These are phyloP conservation scores for Naganishia albida DNA, from an alignment of 1,284 basidiomycete genomes.

Conservation along the genomic window DNA sequence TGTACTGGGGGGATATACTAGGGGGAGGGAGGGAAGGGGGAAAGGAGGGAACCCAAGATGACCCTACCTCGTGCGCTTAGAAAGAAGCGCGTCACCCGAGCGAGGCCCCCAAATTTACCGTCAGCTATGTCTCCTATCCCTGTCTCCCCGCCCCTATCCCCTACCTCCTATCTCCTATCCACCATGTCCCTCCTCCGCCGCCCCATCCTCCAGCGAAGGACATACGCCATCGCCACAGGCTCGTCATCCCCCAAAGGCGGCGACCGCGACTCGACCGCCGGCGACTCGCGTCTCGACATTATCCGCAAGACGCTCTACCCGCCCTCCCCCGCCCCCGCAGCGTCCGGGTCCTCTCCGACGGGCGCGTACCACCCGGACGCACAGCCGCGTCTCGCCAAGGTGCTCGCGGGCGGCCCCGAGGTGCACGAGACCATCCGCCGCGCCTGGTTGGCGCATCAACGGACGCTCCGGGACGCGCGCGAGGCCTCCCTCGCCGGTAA, in stretches of 20 bases:
- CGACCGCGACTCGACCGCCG: constrained; percentile 32
- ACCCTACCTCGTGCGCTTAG: background rate
- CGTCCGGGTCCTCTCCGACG: constrained; percentile 60
- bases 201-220: background rate
- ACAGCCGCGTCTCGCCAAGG: constrained; percentile 68
- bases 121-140: background rate
- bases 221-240: constrained; percentile 28
- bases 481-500: constrained; percentile 69
- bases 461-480: constrained; percentile 69
- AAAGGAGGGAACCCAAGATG: background rate
- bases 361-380: constrained; percentile 77
- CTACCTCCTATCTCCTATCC: background rate
- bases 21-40: background rate
- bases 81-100: background rate
- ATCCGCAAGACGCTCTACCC: constrained; percentile 80
- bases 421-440: constrained; percentile 92
- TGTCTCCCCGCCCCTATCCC: background rate
- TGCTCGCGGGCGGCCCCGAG: constrained; percentile 62
- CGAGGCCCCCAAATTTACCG: background rate
- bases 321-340: constrained; percentile 53
- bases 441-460: constrained; percentile 81
- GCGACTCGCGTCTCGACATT: constrained; percentile 68
- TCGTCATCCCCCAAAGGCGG: constrained; percentile 1
- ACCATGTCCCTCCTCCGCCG: constrained; percentile 13
- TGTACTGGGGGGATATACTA: too few species aligned